A percentile compares a stretch with the other conserved stretches of the same genome.
Conservation (phyloP, 2,329 filamentous ascomycete genomes). For the Rutstroemia sp. region DNA sequence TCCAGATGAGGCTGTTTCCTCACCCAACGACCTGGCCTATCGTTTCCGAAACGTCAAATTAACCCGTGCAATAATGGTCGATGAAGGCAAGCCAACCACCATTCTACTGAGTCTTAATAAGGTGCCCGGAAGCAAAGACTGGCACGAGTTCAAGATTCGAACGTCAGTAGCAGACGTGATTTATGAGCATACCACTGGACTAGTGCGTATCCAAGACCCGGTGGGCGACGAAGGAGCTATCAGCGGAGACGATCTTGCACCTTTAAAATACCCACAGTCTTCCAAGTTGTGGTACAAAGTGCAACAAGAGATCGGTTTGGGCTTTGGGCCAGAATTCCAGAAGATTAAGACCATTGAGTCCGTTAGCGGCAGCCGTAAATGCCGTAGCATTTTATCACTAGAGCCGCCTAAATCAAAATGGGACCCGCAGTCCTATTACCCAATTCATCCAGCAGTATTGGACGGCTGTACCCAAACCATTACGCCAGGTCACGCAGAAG, state of each 20-base stretch:
- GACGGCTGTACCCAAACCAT: slow-evolving; percentile 27
- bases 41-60: slow-evolving; percentile 5
- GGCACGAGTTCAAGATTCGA: slow-evolving; percentile 1
- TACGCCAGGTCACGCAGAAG: slow-evolving; percentile 16
- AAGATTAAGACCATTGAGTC: neutral
- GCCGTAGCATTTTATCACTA: neutral
- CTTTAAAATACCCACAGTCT: neutral
- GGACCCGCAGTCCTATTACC: slow-evolving; percentile 26
- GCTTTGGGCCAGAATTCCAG: neutral
- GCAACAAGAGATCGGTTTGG: neutral
- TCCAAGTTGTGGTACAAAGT: neutral
- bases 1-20: neutral
- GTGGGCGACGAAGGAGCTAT: neutral
- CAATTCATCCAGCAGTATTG: slow-evolving; percentile 29
- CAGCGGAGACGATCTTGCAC: neutral
- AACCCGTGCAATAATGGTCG: slow-evolving; percentile 8
- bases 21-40: neutral
- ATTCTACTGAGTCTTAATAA: neutral
- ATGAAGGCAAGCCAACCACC: neutral
- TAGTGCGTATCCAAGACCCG: neutral
- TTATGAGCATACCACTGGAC: neutral
- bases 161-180: neutral
- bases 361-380: slow-evolving; percentile 1
- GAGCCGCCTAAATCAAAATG: slow-evolving; percentile 7
- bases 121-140: neutral